Percentiles rank a stretch among this genome's conserved stretches.
phyloP scores from a whole-genome alignment of 345 rosid species.

The Crucihimalaya himalaica region DNA sequence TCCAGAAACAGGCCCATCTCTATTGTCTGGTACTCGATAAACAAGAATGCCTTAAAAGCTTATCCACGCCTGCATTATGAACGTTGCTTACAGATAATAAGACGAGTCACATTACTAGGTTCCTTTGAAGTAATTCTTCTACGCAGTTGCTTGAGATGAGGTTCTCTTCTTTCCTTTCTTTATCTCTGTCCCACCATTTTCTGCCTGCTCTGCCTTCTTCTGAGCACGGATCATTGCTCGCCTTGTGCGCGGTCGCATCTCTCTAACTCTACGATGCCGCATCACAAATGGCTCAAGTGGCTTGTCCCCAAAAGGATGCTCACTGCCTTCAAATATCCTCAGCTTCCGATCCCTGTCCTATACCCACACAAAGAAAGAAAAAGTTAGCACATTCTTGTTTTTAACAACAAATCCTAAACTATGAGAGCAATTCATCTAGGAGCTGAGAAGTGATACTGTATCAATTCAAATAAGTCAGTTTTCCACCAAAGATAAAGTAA shows the following conservation, averaged over 20 bases:
- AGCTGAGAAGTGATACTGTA: background rate
- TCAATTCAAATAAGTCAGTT: background rate
- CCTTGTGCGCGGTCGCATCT: slow-evolving; percentile 91
- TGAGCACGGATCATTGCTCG: slow-evolving; percentile 92
- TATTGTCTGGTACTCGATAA: slow-evolving; percentile 13
- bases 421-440: background rate
- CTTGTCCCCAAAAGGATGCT: slow-evolving; percentile 84
- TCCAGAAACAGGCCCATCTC: slow-evolving; percentile 1
- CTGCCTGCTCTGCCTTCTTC: slow-evolving; percentile 76
- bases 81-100: slow-evolving; percentile 19
- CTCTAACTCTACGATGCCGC: slow-evolving; percentile 85
- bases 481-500: slow-evolving; percentile 9
- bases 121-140: slow-evolving; percentile 14
- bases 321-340: slow-evolving; percentile 79
- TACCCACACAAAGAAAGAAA: slow-evolving; percentile 32
- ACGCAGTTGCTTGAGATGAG: slow-evolving; percentile 45
- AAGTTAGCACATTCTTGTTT: slow-evolving; percentile 7
- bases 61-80: slow-evolving; percentile 32
- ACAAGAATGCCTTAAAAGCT: slow-evolving; percentile 22
- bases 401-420: slow-evolving; percentile 1
- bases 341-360: slow-evolving; percentile 94
- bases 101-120: slow-evolving; percentile 2
- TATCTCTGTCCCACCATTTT: slow-evolving; percentile 43
- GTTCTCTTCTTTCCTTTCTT: slow-evolving; percentile 60
- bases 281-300: slow-evolving; percentile 71